Evolutionary conservation across 805 yeast species (phyloP).

Genomic region (Yamadazyma sp.): DNA sequence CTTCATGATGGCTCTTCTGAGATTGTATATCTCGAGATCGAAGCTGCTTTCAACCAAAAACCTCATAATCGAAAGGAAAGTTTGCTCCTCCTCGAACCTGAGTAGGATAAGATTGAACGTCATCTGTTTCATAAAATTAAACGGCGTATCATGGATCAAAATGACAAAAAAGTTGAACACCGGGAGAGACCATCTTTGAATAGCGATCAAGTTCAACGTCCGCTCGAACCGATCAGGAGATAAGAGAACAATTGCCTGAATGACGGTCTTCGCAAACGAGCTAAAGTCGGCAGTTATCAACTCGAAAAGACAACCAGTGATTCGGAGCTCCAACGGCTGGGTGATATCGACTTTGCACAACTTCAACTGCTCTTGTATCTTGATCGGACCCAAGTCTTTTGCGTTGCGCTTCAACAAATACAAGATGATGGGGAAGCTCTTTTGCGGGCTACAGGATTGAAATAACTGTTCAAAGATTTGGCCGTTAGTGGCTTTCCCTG

Average conservation of each 20-base stretch:
- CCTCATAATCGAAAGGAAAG: constrained; percentile 20
- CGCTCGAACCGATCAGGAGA: constrained; percentile 27
- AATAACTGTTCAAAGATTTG: neutral
- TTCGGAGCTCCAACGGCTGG: constrained; percentile 19
- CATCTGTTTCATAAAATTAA: constrained; percentile 25
- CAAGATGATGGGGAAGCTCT: neutral
- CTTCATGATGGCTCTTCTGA: constrained; percentile 10
- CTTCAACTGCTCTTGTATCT: constrained; percentile 5
- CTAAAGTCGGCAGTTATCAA: constrained; percentile 20
- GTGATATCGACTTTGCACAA: constrained; percentile 19
- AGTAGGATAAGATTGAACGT: constrained; percentile 21
- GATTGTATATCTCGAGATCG: constrained; percentile 24
- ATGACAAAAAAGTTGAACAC: constrained; percentile 32
- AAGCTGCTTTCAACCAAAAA: constrained; percentile 26
- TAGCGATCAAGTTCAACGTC: constrained; percentile 19
- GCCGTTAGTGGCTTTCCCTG: constrained; percentile 1
- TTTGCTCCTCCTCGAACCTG: constrained; percentile 18
- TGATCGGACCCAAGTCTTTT: neutral
- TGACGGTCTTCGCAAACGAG: constrained; percentile 30
- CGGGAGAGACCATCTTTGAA: constrained; percentile 30
- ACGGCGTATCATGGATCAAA: constrained; percentile 38
- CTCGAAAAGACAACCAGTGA: constrained; percentile 19
- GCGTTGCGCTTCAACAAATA: constrained; percentile 5
- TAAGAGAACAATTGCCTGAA: constrained; percentile 26
- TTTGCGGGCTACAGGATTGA: constrained; percentile 4